Percentiles rank a stretch among this genome's conserved stretches.
These are phyloP conservation scores for Phaeosphaeria sp. DNA, from an alignment of 2,329 filamentous ascomycete species.

Conservation along the genomic window DNA sequence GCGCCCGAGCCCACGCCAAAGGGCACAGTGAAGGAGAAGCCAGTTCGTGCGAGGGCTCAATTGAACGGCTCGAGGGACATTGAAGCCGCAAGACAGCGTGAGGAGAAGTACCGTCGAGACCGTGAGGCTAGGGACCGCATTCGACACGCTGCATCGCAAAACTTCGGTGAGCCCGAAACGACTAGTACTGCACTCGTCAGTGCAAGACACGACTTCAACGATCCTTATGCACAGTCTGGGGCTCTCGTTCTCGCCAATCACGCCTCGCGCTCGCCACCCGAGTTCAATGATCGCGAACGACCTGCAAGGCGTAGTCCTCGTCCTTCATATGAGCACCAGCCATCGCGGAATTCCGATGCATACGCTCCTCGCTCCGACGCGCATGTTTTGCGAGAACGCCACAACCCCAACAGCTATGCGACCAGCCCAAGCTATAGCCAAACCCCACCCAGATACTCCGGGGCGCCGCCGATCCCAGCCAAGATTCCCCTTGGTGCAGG, in stretches of 20 bases:
- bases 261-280: constrained; percentile 15
- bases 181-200: constrained; percentile 39
- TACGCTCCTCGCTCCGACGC: constrained; percentile 24
- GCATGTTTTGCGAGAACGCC: constrained; percentile 43
- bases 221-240: constrained; percentile 21
- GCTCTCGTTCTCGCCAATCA: constrained; percentile 34
- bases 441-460: constrained; percentile 21
- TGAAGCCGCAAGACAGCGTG: constrained; percentile 40
- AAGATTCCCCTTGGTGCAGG: constrained; percentile 65
- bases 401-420: constrained; percentile 41
- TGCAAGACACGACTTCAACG: constrained; percentile 33
- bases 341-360: constrained; percentile 16
- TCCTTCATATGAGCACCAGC: constrained; percentile 20
- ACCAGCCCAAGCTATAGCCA: constrained; percentile 34
- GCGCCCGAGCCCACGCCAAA: constrained; percentile 76
- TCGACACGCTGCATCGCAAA: constrained; percentile 34
- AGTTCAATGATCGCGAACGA: constrained; percentile 30
- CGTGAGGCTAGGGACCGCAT: constrained; percentile 43
- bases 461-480: constrained; percentile 69
- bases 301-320: constrained; percentile 38
- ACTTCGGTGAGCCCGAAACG: constrained; percentile 20
- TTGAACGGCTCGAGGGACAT: constrained; percentile 59
- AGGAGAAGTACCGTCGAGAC: constrained; percentile 41
- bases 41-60: constrained; percentile 53
- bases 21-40: constrained; percentile 50